These are phyloP conservation scores for Silene conica DNA, from an alignment of 148 eudicot species.

Conservation along the genomic window DNA sequence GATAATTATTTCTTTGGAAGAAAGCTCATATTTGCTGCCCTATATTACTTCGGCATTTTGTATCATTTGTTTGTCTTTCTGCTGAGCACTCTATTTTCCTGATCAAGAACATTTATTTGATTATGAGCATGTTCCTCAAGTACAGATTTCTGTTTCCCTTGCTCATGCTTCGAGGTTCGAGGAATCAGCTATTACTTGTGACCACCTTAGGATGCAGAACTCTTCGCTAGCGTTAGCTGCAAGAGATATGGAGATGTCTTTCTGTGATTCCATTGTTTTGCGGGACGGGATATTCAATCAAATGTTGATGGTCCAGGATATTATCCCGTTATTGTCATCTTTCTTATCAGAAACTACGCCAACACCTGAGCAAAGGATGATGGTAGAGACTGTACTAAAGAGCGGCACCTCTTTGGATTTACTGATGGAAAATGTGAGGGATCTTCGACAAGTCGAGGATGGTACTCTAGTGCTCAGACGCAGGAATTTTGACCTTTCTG, in stretches of 20 bases:
- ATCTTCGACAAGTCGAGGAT: conserved; percentile 51
- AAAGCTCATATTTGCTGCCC: too few species aligned
- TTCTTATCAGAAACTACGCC: conserved; percentile 50
- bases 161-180: conserved; percentile 58
- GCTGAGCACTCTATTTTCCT: not conserved
- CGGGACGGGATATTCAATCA: conserved; percentile 48
- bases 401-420: conserved; percentile 49
- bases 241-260: conserved; percentile 38
- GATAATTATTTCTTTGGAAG: too few species aligned
- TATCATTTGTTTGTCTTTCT: conserved; percentile 1
- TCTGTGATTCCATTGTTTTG: conserved; percentile 44
- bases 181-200: conserved; percentile 47
- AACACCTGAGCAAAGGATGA: conserved; percentile 54
- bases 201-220: conserved; percentile 52
- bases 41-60: too few species aligned
- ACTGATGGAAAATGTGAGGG: conserved; percentile 44
- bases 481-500: conserved; percentile 44
- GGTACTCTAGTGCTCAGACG: conserved; percentile 44
- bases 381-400: conserved; percentile 49
- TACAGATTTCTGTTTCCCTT: conserved; percentile 66
- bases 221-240: conserved; percentile 43
- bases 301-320: conserved; percentile 56
- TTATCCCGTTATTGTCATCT: conserved; percentile 46
- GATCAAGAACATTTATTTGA: conserved; percentile 1
- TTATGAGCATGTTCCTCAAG: not conserved